Conservation (phyloP, 768 basidiomycete species). For the Lactifluus pinguis region DNA sequence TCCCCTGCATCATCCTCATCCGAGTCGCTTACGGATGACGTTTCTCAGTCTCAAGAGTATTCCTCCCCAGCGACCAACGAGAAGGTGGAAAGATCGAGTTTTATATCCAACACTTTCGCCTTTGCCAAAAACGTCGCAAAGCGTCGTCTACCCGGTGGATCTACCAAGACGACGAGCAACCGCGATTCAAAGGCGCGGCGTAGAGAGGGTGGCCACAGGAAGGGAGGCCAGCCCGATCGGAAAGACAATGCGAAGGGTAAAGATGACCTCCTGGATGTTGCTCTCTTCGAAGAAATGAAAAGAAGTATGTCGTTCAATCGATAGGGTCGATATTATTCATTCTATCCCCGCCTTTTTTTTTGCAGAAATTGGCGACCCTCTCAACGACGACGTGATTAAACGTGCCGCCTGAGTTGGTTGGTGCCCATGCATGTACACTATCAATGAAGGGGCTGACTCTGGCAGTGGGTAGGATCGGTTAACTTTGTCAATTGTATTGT, state of each 20-base stretch:
- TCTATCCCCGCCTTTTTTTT: background rate
- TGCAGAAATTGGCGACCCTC: constrained; percentile 27
- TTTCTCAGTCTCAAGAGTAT: background rate
- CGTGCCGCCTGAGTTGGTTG: constrained; percentile 10
- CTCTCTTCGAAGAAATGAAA: constrained; percentile 12
- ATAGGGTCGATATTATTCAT: background rate
- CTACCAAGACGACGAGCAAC: constrained; percentile 12
- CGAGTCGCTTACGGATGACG: constrained; percentile 17
- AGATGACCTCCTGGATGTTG: constrained; percentile 16
- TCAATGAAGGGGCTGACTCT: background rate
- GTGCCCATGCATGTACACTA: background rate
- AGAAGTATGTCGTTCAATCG: constrained; percentile 2
- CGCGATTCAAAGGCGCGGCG: constrained; percentile 19
- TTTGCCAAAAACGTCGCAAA: constrained; percentile 11
- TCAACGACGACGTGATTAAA: constrained; percentile 24
- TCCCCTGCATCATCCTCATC: constrained; percentile 22
- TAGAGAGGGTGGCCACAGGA: constrained; percentile 12
- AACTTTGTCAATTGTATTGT: background rate
- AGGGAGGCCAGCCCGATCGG: constrained; percentile 11
- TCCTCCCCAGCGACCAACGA: background rate
- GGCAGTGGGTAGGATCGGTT: background rate
- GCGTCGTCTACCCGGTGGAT: constrained; percentile 16
- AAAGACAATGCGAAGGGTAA: constrained; percentile 7
- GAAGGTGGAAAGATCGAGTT: constrained; percentile 2
- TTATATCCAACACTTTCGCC: background rate